phyloP scores from a whole-genome alignment of 2,329 filamentous ascomycete genomes.

The Cryphonectria naterciae region DNA sequence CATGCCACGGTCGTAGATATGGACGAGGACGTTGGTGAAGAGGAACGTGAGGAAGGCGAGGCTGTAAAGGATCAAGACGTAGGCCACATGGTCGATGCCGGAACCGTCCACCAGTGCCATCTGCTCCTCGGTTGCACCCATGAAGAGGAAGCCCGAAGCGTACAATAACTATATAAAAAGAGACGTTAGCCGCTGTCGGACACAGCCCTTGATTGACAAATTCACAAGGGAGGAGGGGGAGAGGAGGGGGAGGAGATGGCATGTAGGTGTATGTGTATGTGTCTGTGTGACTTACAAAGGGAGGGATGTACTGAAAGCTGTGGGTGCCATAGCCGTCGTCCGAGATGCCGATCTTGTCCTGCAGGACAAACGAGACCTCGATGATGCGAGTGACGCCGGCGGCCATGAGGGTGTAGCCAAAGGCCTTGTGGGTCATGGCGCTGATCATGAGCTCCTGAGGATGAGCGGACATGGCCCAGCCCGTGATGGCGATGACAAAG shows the following conservation, averaged over 20 bases:
- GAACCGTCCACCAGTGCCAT: conserved; percentile 77
- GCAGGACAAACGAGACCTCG: conserved; percentile 86
- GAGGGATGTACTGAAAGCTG: conserved; percentile 59
- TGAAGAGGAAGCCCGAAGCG: conserved; percentile 93
- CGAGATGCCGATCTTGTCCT: conserved; percentile 67
- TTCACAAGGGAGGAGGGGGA: too few relatives aligned
- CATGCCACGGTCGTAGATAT: conserved; percentile 73
- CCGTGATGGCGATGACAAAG: conserved; percentile 88
- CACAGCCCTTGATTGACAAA: background rate
- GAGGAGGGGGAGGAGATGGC: too few relatives aligned
- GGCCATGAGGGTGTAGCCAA: conserved; percentile 94
- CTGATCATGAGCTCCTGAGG: conserved; percentile 83
- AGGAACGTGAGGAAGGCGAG: conserved; percentile 90
- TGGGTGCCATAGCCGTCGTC: conserved; percentile 72
- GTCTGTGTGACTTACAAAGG: conserved; percentile 54
- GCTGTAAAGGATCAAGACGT: conserved; percentile 89
- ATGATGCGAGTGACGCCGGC: conserved; percentile 84
- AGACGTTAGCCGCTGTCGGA: conserved; percentile 26
- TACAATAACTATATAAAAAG: conserved; percentile 70
- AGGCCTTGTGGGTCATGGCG: conserved; percentile 84
- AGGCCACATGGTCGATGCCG: conserved; percentile 85
- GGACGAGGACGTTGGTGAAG: conserved; percentile 83
- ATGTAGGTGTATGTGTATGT: too few relatives aligned
- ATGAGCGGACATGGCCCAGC: conserved; percentile 94
- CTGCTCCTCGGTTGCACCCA: conserved; percentile 96